Evolutionary conservation across 176 grass and related monocot genomes (phyloP), one percentile per base, ranked within the genome.

Genomic region (Alopecurus myosuroides): DNA sequence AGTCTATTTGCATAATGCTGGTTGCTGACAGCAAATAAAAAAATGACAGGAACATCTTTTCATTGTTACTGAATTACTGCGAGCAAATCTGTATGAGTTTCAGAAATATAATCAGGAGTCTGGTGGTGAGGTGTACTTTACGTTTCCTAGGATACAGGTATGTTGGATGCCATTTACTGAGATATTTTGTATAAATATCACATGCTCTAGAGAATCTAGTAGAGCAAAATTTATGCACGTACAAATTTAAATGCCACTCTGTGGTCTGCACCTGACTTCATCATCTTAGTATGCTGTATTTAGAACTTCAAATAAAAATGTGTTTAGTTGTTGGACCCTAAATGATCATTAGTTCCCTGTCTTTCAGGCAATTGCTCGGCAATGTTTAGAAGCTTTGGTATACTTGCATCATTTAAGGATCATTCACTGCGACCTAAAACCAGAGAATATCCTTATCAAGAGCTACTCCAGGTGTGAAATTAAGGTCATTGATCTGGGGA

Each of bases 401-500:
- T 96, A 91, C 70, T 88, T 99, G 76, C 97, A 99, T 82, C 81
- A 85, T 66, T 78, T 99, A 80, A 99, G 88, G 62, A 99, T 96
- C 87, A 92, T 99, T 81, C 97, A 99, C 76, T 96, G 86, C 55
- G 97, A 99, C 79, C 72, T 99, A 50, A 99, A 96, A 81, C 97
- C 97, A 42, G 93, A 99, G 74, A 99, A 99, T 88, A 89, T 99
- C 56, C 97, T 99, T 75, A 96, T 99, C 70, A 99, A 99, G 86
- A 99, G 97, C 92, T 99, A 99, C 76, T 90, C 86, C 45, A 94
- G 97, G 79, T 94, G 97, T 84, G 97, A 96, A 90, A 92, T 99
- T 57, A 99, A 99, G 88, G 88, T 99, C 53, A 99, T 99, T 37
- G 97, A 99, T 94, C 88, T 99, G 58, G 93, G 97, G 83, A 99